A percentile compares a stretch with the other conserved stretches of the same genome.
Evolutionary conservation across 768 basidiomycete species (phyloP).

Genomic region (Psilocybe subaeruginosa): DNA sequence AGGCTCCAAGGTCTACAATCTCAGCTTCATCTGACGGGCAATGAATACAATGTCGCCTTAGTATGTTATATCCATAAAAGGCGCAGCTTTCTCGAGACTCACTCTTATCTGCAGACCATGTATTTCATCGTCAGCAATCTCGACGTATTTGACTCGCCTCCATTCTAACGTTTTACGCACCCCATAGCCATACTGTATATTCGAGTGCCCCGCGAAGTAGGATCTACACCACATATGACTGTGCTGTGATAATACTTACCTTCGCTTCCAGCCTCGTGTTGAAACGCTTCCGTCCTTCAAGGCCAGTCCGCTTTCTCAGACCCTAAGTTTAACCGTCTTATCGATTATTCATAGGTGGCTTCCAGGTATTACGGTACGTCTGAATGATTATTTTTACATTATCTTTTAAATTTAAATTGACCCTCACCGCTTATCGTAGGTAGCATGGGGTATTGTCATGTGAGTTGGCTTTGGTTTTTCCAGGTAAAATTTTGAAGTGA

Average conservation of each 20-base stretch:
- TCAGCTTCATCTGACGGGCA: constrained; percentile 58
- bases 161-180: neutral
- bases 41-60: constrained; percentile 68
- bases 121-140: constrained; percentile 61
- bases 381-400: neutral
- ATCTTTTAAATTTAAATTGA: neutral
- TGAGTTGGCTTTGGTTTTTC: constrained; percentile 26
- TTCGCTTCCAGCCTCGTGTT: constrained; percentile 46
- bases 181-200: constrained; percentile 57
- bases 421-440: constrained; percentile 32
- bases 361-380: constrained; percentile 59
- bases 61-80: constrained; percentile 32
- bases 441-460: constrained; percentile 69
- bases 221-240: no score
- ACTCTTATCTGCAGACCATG: constrained; percentile 52
- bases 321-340: neutral
- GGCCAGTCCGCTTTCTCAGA: constrained; percentile 31
- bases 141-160: neutral
- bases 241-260: constrained; percentile 4
- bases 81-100: neutral
- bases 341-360: constrained; percentile 49
- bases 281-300: constrained; percentile 67
- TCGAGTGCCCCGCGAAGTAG: constrained; percentile 75
- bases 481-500: neutral
- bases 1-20: constrained; percentile 62